Evolutionary conservation across 345 rosid species (phyloP), one percentile per base, ranked within the genome.

Genomic region (Syzygium aqueum): DNA sequence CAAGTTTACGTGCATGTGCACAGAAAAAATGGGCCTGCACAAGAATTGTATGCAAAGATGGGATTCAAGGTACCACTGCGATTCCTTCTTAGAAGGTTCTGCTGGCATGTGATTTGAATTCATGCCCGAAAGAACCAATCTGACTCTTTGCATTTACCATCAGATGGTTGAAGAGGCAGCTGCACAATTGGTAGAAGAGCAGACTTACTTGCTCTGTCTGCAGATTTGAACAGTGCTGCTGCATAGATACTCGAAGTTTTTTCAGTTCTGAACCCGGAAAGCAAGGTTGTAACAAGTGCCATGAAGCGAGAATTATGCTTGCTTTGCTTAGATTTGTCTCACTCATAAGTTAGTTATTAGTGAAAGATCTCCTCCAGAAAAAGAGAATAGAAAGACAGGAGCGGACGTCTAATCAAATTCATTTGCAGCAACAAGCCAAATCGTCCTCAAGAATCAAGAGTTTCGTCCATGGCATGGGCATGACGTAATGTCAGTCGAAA

Each of bases 1-100:
- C 85, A 88, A 63, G 92, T 95, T 46, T 96, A 93, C 84, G 95
- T 95, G 80, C 98, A 96, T 91, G 99, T 97, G 84, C 91, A 92
- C 87, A 93, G 91, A 91, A 87, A 90, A 90, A 97, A 97, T 88
- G 77, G 51, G 67, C 91, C 92, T 85, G 99, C 98, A 22, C 94
- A 92, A 84, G 88, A 93, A 50, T 91, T 96, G 87, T 97, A 96
- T 50, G 53, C 91, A 53, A 94, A 94, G 91, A 91, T 93, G 82
- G 97, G 95, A 54, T 97, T 97, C 84, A 84, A 96, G 98, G 99
- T 96, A 94, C 88, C 33, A 65, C 51, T 40, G 46, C 86, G 61
- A 17, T 61, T 37, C 37, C 86, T 73, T 33, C 84, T 86, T 33
- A 80, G n/a, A 21, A 51, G 83, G 27, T 23, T 33, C n/a, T 54